Conservation (phyloP, 2,329 filamentous ascomycete genomes). For the Phoma sp. region DNA sequence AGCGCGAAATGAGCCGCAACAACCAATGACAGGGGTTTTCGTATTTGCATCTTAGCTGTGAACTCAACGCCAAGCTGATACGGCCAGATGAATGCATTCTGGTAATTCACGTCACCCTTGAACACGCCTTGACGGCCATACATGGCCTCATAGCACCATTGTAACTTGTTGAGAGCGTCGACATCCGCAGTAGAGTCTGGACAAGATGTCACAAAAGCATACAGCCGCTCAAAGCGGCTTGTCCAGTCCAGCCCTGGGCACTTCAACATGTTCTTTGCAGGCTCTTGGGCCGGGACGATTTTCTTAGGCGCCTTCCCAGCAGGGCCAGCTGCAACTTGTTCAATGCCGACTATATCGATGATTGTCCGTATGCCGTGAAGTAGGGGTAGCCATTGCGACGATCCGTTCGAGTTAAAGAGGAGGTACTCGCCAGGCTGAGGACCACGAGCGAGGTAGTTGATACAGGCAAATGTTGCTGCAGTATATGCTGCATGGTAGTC, state of each 20-base stretch:
- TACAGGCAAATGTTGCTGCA: constrained; percentile 1
- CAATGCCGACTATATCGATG: constrained; percentile 1
- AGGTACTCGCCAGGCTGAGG: background rate
- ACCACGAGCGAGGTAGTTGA: background rate
- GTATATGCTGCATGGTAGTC: constrained; percentile 4
- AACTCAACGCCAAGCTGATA: background rate
- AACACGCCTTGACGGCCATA: background rate
- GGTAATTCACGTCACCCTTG: background rate
- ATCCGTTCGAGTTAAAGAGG: background rate
- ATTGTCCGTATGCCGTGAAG: background rate
- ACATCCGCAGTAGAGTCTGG: background rate
- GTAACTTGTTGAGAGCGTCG: background rate
- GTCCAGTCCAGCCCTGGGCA: background rate
- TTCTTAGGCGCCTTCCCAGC: background rate
- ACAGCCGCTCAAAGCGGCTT: background rate
- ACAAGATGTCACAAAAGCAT: background rate
- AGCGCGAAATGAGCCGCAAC: background rate
- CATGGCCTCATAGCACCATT: background rate
- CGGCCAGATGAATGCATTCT: background rate
- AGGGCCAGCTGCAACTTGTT: background rate
- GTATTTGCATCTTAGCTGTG: background rate
- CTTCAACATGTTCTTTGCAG: background rate
- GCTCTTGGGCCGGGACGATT: background rate
- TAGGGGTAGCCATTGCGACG: background rate
- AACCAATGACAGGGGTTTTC: background rate